Evolutionary conservation across 768 basidiomycete species (phyloP).

Genomic region (Boletus subparvulus): DNA sequence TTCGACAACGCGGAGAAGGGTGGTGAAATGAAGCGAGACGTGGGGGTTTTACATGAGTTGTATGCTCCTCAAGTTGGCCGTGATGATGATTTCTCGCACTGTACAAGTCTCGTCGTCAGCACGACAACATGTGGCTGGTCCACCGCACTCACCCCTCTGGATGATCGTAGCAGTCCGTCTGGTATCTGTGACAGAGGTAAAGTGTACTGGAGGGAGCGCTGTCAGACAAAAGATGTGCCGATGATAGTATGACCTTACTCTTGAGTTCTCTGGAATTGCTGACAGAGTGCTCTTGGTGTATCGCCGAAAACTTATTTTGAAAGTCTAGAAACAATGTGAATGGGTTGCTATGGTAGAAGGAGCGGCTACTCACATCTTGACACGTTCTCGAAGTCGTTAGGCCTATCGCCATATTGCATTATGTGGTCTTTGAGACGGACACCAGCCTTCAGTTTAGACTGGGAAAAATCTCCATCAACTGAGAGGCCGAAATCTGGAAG

Average conservation of each 20-base stretch:
- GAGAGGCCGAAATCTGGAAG: neutral
- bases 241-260: conserved; percentile 44
- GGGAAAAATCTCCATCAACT: neutral
- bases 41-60: conserved; percentile 31
- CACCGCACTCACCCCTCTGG: conserved; percentile 53
- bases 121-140: neutral
- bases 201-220: conserved; percentile 52
- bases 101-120: conserved; percentile 1
- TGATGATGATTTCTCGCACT: conserved; percentile 74
- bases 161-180: conserved; percentile 72
- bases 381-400: conserved; percentile 77
- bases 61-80: conserved; percentile 60
- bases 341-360: neutral
- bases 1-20: conserved; percentile 3
- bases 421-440: conserved; percentile 70
- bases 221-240: conserved; percentile 7
- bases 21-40: neutral
- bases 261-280: conserved; percentile 73
- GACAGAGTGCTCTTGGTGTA: conserved; percentile 66
- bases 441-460: conserved; percentile 77
- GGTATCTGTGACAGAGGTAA: conserved; percentile 82
- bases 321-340: conserved; percentile 51
- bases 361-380: conserved; percentile 58
- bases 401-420: conserved; percentile 66
- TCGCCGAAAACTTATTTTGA: conserved; percentile 64